Base-by-base conservation (phyloP, 2,329 filamentous ascomycete genomes). In the Aureobasidium sp. region DNA sequence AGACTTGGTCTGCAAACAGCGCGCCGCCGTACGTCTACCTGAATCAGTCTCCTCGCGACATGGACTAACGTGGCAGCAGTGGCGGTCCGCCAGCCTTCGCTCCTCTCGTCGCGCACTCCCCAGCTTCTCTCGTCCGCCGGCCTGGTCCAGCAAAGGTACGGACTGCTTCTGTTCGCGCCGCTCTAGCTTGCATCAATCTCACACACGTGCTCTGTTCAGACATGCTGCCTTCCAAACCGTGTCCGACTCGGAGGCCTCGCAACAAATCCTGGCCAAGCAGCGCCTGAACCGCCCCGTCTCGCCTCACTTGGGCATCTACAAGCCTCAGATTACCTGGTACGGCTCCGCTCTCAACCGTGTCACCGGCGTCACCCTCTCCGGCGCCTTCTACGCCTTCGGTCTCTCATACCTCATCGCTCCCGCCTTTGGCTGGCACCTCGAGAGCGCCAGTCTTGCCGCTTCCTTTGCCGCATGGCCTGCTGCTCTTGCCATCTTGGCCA, bases 221-320 rank as follows among this genome's bases (percentile, higher is more conserved):
- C 70, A 78, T 70, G 78, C 83, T 70, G 78, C 84, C 44, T 86
- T 85, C 62, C 76, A 84, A 69, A 82, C 82, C 47, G 59, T 88
- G 70, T 79, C 82, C 64, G 74, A 77, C 59, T 68, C 75, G 59
- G 79, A 87, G 65, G 70, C 70, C 59, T 83, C 77, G 66, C 70
- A 83, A 67, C 73, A 82, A 68, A 84, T 96, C 77, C 90, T 97
- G 73, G 87, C 84, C 70, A 80, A 85, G 72, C 92, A 97, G 81
- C 92, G 92, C 70, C 82, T 87, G 62, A 77, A 82, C 71, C 92
- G 92, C 58, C 92, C 92, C 73, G 82, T 96, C 70, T 83, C 90
- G 49, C 92, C 92, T 61, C 91, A 97, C 74, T 84, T 97, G 66
- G 75, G 78, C 71, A 92, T 95, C 83, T 97, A 97, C 86, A 83